Base-by-base conservation (phyloP, 352 stramenopile species). In the Phytopythium aichiense region DNA sequence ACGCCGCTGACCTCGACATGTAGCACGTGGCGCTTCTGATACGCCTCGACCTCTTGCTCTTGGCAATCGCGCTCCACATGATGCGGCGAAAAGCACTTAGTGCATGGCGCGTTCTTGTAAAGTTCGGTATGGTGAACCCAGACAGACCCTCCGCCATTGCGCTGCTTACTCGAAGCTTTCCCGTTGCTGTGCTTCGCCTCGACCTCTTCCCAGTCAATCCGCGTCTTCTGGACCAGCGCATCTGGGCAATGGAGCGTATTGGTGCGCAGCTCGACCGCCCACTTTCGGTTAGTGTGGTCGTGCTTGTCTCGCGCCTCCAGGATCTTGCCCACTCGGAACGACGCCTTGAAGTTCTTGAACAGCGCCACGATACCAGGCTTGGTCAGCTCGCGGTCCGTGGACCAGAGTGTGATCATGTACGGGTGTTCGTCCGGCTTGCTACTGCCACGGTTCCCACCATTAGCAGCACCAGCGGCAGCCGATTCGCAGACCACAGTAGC, bases 41-140 rank as follows among this genome's bases (percentile, higher is more conserved):
- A n/a, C n/a, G n/a, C 18, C n/a, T 40, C 31, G 11, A 1, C 16
- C 0, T 6, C 52, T n/a, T 43, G 20, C 31, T 58, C 52, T 2
- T 46, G 22, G 52, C 52, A 58, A 20, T 58, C 33, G 7, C 52
- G 52, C 52, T 58, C 52, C 33, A 58, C 20, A 53, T 79, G 72
- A 16, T 66, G 42, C 7, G 72, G 69, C 40, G 69, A 77, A 38
- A 80, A 46, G 57, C 69, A 80, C 60, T 67, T 73, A 8, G 53
- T 51, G 38, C 73, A 81, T 2, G 73, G 70, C 42, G 67, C 67
- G 30, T 72, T 77, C 22, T 68, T 43, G 51, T 74, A 76, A 22
- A 77, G 56, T 51, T 67, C 59, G 11, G 78, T 67, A 45, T 84
- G 76, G 68, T 82, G 73, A 63, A 84, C n/a, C 76, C 76, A 84